phyloP scores from a whole-genome alignment of 2,329 filamentous ascomycete genomes.

The Monosporascus sp. region DNA sequence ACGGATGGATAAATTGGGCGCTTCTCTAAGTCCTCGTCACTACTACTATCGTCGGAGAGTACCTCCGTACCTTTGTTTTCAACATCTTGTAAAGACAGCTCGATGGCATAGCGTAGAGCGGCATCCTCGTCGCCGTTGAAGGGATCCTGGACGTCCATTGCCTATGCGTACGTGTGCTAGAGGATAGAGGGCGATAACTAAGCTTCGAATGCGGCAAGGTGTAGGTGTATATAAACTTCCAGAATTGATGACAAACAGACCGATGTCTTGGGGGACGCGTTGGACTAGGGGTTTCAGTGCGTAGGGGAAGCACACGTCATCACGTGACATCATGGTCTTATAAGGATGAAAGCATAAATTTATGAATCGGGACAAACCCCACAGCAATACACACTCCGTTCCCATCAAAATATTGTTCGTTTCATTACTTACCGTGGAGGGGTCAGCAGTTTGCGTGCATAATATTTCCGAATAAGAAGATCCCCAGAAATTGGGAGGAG shows the following conservation, averaged over 20 bases:
- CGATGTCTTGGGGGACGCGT: not conserved
- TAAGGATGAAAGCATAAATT: no score
- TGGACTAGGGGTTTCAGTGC: not conserved
- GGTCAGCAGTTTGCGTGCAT: no score
- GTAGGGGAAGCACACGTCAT: not conserved
- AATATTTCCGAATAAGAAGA: no score
- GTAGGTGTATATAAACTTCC: not conserved
- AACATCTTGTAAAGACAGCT: constrained; percentile 43
- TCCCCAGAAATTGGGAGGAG: no score
- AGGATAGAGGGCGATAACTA: no score
- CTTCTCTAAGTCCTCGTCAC: constrained; percentile 23
- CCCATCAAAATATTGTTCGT: no score
- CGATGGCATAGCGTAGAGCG: constrained; percentile 56
- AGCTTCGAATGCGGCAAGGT: not conserved
- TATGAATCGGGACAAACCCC: no score
- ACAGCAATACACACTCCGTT: no score
- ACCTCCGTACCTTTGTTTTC: constrained; percentile 23
- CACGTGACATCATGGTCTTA: not conserved
- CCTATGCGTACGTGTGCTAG: not conserved
- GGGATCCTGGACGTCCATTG: constrained; percentile 19
- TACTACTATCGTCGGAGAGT: constrained; percentile 24
- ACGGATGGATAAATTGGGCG: constrained; percentile 15
- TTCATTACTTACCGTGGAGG: no score
- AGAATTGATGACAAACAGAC: no score
- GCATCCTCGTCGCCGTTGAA: constrained; percentile 47